phyloP scores from a whole-genome alignment of 169 alveolate species.

The Cyclospora cayetanensis region DNA sequence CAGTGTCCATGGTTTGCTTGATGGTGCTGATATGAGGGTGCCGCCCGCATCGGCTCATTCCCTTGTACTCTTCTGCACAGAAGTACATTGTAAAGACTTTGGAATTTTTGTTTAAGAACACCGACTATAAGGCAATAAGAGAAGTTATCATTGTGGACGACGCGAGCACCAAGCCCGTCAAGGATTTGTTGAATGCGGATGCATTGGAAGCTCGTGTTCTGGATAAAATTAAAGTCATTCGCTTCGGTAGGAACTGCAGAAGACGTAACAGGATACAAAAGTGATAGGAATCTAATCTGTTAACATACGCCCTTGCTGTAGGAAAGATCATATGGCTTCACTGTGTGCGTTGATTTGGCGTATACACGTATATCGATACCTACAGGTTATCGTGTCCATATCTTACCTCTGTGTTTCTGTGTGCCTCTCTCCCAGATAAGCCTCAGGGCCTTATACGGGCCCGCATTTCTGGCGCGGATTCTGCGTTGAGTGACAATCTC shows the following conservation, averaged over 20 bases:
- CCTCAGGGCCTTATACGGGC: slow-evolving; percentile 77
- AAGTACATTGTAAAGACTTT: slow-evolving; percentile 73
- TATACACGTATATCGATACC: neutral
- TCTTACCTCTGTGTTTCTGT: neutral
- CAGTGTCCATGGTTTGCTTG: too few relatives aligned
- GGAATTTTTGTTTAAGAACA: slow-evolving; percentile 69
- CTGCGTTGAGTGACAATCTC: slow-evolving; percentile 75
- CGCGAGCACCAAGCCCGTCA: slow-evolving; percentile 34
- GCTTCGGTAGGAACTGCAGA: slow-evolving; percentile 41
- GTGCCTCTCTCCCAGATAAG: slow-evolving; percentile 3
- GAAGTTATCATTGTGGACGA: slow-evolving; percentile 81
- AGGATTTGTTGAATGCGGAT: slow-evolving; percentile 66
- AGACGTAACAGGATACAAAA: neutral
- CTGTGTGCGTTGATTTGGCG: neutral
- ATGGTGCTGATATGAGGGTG: too few relatives aligned
- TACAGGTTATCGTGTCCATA: neutral
- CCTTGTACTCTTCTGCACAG: too few relatives aligned
- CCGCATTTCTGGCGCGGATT: slow-evolving; percentile 77
- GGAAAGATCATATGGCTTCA: too few relatives aligned
- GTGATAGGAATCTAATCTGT: too few relatives aligned
- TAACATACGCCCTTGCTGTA: too few relatives aligned
- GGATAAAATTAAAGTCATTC: slow-evolving; percentile 62
- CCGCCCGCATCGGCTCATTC: too few relatives aligned
- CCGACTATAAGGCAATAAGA: slow-evolving; percentile 69
- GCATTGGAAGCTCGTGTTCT: slow-evolving; percentile 68